A percentile compares a stretch with the other conserved stretches of the same genome.
phyloP scores from a whole-genome alignment of 768 basidiomycete genomes.

The Atractiella rhizophila region DNA sequence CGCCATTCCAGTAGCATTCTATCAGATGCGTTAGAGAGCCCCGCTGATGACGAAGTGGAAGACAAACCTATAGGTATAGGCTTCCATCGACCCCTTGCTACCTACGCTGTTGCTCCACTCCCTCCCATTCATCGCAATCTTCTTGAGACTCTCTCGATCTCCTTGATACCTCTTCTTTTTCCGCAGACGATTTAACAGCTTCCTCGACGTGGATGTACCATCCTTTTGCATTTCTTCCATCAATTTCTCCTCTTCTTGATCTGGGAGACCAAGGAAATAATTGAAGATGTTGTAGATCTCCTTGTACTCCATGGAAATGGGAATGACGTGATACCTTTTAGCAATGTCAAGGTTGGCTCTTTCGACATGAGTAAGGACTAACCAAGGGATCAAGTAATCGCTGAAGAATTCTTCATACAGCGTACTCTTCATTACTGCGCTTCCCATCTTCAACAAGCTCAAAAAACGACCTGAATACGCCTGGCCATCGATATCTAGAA shows the following conservation, averaged over 20 bases:
- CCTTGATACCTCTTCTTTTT: too few species aligned
- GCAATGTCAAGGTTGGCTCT: not conserved
- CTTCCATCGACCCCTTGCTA: too few species aligned
- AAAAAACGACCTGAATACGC: constrained; percentile 7
- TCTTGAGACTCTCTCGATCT: too few species aligned
- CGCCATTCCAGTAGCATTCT: too few species aligned
- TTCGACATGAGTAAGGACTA: not conserved
- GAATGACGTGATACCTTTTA: constrained; percentile 6
- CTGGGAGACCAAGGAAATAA: constrained; percentile 4
- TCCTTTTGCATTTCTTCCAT: too few species aligned
- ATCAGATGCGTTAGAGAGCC: too few species aligned
- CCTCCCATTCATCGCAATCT: too few species aligned
- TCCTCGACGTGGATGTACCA: constrained; percentile 4
- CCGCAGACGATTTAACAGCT: too few species aligned
- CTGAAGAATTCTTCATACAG: constrained; percentile 7
- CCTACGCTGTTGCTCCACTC: too few species aligned
- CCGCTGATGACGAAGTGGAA: too few species aligned
- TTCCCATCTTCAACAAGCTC: constrained; percentile 3
- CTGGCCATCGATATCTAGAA: constrained; percentile 6
- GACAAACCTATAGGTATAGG: too few species aligned
- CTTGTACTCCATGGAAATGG: constrained; percentile 1
- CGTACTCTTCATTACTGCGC: constrained; percentile 3
- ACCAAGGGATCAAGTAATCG: constrained; percentile 4
- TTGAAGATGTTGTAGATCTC: constrained; percentile 9
- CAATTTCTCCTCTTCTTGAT: too few species aligned